phyloP scores from a whole-genome alignment of 2,329 filamentous ascomycete species.

The Aspergillus fumigatiaffinis region DNA sequence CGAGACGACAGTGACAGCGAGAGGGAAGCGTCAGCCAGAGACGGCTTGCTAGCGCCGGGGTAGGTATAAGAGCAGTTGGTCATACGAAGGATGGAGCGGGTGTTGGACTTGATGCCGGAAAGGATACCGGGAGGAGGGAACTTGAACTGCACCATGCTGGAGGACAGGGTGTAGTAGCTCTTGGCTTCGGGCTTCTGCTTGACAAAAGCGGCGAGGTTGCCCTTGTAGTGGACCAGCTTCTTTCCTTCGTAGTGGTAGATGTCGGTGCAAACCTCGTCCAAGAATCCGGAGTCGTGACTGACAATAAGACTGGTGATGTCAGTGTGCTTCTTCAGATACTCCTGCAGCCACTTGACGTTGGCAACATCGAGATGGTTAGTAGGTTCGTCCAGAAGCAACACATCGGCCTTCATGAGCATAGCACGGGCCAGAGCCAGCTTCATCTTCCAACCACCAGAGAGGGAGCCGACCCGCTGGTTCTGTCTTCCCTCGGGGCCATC shows the following conservation, averaged over 20 bases:
- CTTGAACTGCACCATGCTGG: conserved; percentile 88
- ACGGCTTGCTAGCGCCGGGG: conserved; percentile 81
- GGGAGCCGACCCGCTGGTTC: conserved; percentile 81
- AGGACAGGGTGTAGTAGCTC: conserved; percentile 95
- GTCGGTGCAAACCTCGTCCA: conserved; percentile 96
- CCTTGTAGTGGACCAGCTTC: conserved; percentile 65
- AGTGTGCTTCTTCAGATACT: conserved; percentile 91
- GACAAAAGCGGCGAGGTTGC: conserved; percentile 65
- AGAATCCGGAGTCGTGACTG: conserved; percentile 95
- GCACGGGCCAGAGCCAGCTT: conserved; percentile 93
- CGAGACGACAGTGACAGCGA: conserved; percentile 84
- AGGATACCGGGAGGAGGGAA: conserved; percentile 95
- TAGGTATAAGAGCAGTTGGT: conserved; percentile 88
- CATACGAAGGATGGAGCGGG: conserved; percentile 93
- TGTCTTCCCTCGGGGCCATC: conserved; percentile 84
- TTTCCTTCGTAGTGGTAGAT: conserved; percentile 99
- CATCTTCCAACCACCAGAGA: conserved; percentile 99
- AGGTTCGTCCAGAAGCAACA: conserved; percentile 93
- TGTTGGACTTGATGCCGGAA: conserved; percentile 90
- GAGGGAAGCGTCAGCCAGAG: conserved; percentile 81
- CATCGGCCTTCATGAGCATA: conserved; percentile 96
- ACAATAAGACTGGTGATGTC: conserved; percentile 98
- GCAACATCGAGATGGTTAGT: conserved; percentile 97
- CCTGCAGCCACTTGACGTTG: conserved; percentile 93
- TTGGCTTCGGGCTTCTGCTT: conserved; percentile 88